Evolutionary conservation across 345 rosid species (phyloP).

Genomic region (Aquilaria yunnanensis): DNA sequence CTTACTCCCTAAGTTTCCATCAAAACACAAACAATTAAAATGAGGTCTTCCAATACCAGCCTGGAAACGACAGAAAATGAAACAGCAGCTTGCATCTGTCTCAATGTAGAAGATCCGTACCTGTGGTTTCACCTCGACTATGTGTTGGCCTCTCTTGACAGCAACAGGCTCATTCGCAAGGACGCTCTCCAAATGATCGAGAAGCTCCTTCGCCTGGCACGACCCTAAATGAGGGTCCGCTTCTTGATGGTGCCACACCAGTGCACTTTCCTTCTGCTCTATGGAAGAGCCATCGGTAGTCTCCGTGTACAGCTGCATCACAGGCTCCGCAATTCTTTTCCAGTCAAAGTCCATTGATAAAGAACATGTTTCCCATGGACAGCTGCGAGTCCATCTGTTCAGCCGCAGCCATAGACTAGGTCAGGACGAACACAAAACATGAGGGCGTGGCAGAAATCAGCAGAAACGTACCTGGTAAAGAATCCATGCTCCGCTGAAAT

Average conservation of each 20-base stretch:
- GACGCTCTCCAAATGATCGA: slow-evolving; percentile 76
- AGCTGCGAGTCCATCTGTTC: slow-evolving; percentile 50
- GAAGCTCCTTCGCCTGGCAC: slow-evolving; percentile 82
- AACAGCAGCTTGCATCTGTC: too few relatives aligned
- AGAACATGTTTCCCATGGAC: slow-evolving; percentile 49
- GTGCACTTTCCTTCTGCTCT: slow-evolving; percentile 72
- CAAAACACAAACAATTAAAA: slow-evolving; percentile 2
- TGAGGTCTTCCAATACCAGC: neutral
- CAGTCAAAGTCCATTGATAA: slow-evolving; percentile 40
- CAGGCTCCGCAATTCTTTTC: slow-evolving; percentile 68
- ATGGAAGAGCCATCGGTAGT: slow-evolving; percentile 81
- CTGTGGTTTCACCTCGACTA: slow-evolving; percentile 96
- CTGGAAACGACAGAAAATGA: neutral
- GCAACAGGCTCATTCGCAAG: slow-evolving; percentile 84
- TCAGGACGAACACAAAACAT: neutral
- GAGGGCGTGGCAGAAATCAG: neutral
- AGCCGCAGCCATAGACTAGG: slow-evolving; percentile 4
- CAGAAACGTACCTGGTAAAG: slow-evolving; percentile 47
- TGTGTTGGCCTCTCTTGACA: slow-evolving; percentile 73
- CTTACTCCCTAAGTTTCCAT: slow-evolving; percentile 50
- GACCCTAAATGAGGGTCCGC: slow-evolving; percentile 70
- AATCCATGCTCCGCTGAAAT: slow-evolving; percentile 88
- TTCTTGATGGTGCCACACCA: slow-evolving; percentile 82
- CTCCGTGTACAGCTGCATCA: slow-evolving; percentile 68
- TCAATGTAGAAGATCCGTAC: slow-evolving; percentile 19